Evolutionary conservation across 1,284 basidiomycete genomes (phyloP).

Genomic region (Ceratobasidium sp.): DNA sequence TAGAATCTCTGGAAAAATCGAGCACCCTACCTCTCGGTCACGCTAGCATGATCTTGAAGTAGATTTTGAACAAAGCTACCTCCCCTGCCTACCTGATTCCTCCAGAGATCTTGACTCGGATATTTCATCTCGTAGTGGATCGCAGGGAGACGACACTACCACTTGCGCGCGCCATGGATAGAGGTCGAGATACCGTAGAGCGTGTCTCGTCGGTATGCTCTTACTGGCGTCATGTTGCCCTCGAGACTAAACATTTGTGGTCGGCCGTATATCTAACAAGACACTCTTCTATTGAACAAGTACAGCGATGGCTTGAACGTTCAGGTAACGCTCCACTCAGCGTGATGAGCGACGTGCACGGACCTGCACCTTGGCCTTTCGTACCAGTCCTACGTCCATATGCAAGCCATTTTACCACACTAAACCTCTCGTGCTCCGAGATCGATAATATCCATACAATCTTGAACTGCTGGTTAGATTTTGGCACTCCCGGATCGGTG

Average conservation of each 20-base stretch:
- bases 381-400: not conserved
- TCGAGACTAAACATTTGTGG: not conserved
- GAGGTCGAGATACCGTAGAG: not conserved
- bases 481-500: not conserved
- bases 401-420: not conserved
- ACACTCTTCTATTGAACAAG: too few species aligned
- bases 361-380: not conserved
- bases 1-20: not conserved
- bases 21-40: not conserved
- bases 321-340: not conserved
- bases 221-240: not conserved
- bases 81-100: not conserved
- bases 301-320: too few species aligned
- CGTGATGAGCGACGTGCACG: not conserved
- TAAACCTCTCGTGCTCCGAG: not conserved
- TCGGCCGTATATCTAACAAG: too few species aligned
- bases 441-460: not conserved
- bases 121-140: not conserved
- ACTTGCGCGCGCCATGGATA: too few species aligned
- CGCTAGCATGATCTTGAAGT: not conserved
- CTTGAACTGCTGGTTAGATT: not conserved
- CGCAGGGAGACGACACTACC: too few species aligned
- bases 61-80: not conserved
- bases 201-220: not conserved
- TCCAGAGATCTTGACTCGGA: not conserved